Evolutionary conservation across 208 protist genomes (phyloP).

Genomic region (Trypanosoma caninum): DNA sequence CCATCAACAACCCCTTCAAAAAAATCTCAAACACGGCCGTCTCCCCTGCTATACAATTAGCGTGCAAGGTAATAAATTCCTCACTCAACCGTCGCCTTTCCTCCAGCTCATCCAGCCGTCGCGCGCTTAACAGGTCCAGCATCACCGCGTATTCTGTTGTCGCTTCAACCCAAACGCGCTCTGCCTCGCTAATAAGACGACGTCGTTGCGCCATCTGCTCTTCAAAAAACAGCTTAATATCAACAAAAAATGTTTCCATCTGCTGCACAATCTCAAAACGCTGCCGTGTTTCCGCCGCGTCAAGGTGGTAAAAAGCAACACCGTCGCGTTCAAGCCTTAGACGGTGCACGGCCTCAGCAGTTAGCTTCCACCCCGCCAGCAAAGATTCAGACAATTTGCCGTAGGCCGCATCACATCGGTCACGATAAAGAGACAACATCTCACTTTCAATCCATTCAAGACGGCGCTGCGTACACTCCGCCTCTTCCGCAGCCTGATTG

Average conservation of each 20-base stretch:
- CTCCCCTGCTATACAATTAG: not conserved
- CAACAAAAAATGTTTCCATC: slow-evolving; percentile 34
- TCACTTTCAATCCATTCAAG: slow-evolving; percentile 41
- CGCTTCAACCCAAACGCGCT: not conserved
- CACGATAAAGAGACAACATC: slow-evolving; percentile 38
- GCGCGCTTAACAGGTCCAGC: slow-evolving; percentile 2
- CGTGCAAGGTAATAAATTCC: not conserved
- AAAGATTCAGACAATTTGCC: slow-evolving; percentile 44
- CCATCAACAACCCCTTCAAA: slow-evolving; percentile 19
- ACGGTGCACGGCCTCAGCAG: slow-evolving; percentile 29
- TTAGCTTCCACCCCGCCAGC: slow-evolving; percentile 25
- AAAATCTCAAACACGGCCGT: slow-evolving; percentile 18
- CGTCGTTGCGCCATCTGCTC: slow-evolving; percentile 10
- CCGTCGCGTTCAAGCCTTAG: slow-evolving; percentile 43
- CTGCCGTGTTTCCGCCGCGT: slow-evolving; percentile 33
- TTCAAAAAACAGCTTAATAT: slow-evolving; percentile 23
- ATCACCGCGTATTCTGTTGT: slow-evolving; percentile 15
- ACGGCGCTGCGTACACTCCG: slow-evolving; percentile 26
- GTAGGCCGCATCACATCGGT: slow-evolving; percentile 35
- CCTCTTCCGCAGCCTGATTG: slow-evolving; percentile 13
- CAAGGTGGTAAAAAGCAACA: slow-evolving; percentile 35
- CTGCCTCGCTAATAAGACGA: slow-evolving; percentile 18
- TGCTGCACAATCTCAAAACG: slow-evolving; percentile 35
- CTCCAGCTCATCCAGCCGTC: not conserved
- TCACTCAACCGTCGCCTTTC: not conserved